Percentiles rank a stretch among this genome's conserved stretches.
These are phyloP conservation scores for Diaporthe sp. DNA, from an alignment of 2,329 filamentous ascomycete species.

Conservation along the genomic window DNA sequence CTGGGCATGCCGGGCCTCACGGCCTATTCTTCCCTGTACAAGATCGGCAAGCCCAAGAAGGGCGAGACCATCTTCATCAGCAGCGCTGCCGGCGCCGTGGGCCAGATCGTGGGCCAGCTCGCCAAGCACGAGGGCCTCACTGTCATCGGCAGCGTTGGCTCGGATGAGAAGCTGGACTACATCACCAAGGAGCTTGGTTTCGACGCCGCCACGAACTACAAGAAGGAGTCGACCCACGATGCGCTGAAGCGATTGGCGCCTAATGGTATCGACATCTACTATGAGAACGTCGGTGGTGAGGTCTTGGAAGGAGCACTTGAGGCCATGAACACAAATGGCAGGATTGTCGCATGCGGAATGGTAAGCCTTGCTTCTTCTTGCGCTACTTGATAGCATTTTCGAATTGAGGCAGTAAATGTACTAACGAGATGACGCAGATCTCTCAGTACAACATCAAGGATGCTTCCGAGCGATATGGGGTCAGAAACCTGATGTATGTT, in stretches of 20 bases:
- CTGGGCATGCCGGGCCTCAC: constrained; percentile 67
- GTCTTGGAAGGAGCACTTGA: constrained; percentile 62
- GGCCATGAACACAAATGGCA: constrained; percentile 71
- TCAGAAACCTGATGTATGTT: constrained; percentile 75
- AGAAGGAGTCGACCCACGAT: constrained; percentile 79
- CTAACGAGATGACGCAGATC: constrained; percentile 60
- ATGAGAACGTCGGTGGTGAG: constrained; percentile 68
- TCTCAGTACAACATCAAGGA: constrained; percentile 77
- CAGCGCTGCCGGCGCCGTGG: constrained; percentile 84
- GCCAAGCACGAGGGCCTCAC: constrained; percentile 84
- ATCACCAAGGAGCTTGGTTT: constrained; percentile 65
- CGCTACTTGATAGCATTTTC: neutral
- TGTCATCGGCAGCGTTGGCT: constrained; percentile 85
- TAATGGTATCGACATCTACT: constrained; percentile 80
- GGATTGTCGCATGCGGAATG: constrained; percentile 77
- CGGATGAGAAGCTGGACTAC: constrained; percentile 84
- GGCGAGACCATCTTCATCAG: constrained; percentile 87
- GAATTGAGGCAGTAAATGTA: no score
- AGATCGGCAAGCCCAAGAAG: constrained; percentile 79
- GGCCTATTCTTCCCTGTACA: constrained; percentile 71
- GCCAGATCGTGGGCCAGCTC: constrained; percentile 85
- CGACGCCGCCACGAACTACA: constrained; percentile 85
- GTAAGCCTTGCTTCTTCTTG: constrained; percentile 52
- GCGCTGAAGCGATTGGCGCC: constrained; percentile 80
- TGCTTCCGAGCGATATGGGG: constrained; percentile 69